phyloP scores from a whole-genome alignment of 2,329 filamentous ascomycete genomes.

The Aspergillus versicolor region DNA sequence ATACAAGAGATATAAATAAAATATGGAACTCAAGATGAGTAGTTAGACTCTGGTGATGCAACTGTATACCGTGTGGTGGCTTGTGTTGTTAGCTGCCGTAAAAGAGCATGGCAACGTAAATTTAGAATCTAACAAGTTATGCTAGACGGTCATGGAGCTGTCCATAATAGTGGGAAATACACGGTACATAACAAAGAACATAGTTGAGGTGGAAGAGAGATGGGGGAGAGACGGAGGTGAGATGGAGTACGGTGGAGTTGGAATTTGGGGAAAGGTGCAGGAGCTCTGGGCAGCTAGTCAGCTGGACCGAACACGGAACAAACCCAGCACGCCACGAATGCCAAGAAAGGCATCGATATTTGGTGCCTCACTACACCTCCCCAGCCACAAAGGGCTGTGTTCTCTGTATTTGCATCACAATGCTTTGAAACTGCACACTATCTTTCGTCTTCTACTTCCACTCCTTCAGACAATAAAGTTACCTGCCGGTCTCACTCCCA shows the following conservation, averaged over 20 bases:
- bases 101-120: neutral
- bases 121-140: neutral
- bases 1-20: neutral
- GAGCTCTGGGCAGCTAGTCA: neutral
- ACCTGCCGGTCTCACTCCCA: neutral
- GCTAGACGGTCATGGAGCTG: neutral
- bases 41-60: neutral
- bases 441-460: slow-evolving; percentile 9
- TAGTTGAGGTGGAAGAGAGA: neutral
- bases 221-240: neutral
- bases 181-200: neutral
- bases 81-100: neutral
- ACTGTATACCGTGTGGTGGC: neutral
- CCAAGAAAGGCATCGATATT: slow-evolving; percentile 13
- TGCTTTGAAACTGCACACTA: neutral
- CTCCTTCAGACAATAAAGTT: neutral
- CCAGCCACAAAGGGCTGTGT: slow-evolving; percentile 18
- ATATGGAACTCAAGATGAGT: neutral
- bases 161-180: neutral
- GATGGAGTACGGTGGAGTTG: neutral
- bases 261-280: neutral
- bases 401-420: slow-evolving; percentile 20
- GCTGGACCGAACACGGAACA: too few species aligned
- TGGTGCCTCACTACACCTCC: slow-evolving; percentile 6
- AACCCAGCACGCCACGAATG: neutral